Conservation (phyloP, 2,329 filamentous ascomycete genomes). For the Periconia digitata region DNA sequence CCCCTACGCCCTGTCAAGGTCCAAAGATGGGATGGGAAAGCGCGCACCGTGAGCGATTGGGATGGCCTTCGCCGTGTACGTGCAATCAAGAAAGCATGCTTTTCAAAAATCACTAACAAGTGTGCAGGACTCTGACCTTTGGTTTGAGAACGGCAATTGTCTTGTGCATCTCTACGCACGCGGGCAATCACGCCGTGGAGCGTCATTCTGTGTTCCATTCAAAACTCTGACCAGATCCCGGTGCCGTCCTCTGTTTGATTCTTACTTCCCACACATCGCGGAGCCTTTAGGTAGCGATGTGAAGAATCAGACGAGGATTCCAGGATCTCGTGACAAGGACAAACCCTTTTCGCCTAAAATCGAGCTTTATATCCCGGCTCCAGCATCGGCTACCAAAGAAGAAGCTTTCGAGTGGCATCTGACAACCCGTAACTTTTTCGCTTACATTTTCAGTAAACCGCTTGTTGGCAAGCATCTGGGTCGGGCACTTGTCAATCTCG, state of each 20-base stretch:
- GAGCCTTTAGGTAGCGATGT: conserved; percentile 12
- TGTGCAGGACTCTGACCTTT: conserved; percentile 69
- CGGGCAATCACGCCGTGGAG: conserved; percentile 65
- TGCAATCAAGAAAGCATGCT: conserved; percentile 1
- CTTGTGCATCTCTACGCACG: conserved; percentile 68
- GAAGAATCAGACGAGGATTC: conserved; percentile 14
- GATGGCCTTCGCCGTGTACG: conserved; percentile 50
- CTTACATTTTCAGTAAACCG: conserved; percentile 66
- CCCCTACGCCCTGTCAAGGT: conserved; percentile 26
- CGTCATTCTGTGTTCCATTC: conserved; percentile 68
- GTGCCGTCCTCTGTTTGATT: conserved; percentile 62
- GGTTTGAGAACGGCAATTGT: conserved; percentile 68
- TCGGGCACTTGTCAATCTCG: conserved; percentile 62
- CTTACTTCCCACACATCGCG: conserved; percentile 40
- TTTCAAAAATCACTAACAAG: conserved; percentile 7
- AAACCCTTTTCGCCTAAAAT: conserved; percentile 34
- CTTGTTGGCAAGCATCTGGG: conserved; percentile 70
- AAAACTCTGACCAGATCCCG: conserved; percentile 58
- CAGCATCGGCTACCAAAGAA: conserved; percentile 54
- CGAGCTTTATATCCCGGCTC: conserved; percentile 72
- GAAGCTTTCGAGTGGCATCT: conserved; percentile 65
- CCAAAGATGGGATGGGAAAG: conserved; percentile 39
- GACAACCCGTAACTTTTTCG: conserved; percentile 74
- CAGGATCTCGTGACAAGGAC: conserved; percentile 41
- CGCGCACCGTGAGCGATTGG: conserved; percentile 42